Conservation (phyloP, 2,329 filamentous ascomycete genomes). For the Aspergillus phoenicis region DNA sequence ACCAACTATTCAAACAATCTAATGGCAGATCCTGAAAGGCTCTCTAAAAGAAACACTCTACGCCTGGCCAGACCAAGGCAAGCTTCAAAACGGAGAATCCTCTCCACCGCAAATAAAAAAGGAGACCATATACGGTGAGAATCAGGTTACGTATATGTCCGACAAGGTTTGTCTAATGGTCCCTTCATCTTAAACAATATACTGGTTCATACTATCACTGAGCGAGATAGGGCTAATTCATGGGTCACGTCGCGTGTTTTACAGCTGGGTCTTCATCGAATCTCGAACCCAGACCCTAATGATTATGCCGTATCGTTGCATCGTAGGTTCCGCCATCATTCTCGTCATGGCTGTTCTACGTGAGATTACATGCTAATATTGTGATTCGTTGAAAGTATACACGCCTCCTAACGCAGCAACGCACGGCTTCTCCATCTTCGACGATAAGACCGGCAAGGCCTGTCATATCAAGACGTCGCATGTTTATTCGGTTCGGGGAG, state of each 20-base stretch:
- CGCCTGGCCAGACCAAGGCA: constrained; percentile 63
- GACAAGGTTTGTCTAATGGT: constrained; percentile 57
- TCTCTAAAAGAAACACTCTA: constrained; percentile 80
- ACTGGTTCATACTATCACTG: too few species aligned
- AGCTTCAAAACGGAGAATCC: constrained; percentile 48
- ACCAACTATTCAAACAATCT: not conserved
- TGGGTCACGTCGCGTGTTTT: too few species aligned
- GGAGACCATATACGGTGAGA: constrained; percentile 67
- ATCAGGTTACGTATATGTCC: constrained; percentile 86
- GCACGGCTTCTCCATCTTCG: constrained; percentile 79
- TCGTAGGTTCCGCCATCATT: constrained; percentile 47
- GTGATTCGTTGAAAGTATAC: constrained; percentile 57
- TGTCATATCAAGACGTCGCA: constrained; percentile 71
- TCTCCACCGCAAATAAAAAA: constrained; percentile 65
- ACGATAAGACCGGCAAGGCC: constrained; percentile 72
- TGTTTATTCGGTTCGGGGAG: constrained; percentile 67
- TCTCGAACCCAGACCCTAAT: constrained; percentile 71
- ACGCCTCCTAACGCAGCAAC: constrained; percentile 87
- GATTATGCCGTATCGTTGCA: constrained; percentile 84
- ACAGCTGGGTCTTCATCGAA: constrained; percentile 78
- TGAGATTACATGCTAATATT: not conserved
- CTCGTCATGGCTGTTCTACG: not conserved
- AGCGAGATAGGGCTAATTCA: not conserved
- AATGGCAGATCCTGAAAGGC: constrained; percentile 69
- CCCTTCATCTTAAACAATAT: too few species aligned